These are phyloP conservation scores for Geotrichum reessii DNA, from an alignment of 1,139 yeast species.

Conservation along the genomic window DNA sequence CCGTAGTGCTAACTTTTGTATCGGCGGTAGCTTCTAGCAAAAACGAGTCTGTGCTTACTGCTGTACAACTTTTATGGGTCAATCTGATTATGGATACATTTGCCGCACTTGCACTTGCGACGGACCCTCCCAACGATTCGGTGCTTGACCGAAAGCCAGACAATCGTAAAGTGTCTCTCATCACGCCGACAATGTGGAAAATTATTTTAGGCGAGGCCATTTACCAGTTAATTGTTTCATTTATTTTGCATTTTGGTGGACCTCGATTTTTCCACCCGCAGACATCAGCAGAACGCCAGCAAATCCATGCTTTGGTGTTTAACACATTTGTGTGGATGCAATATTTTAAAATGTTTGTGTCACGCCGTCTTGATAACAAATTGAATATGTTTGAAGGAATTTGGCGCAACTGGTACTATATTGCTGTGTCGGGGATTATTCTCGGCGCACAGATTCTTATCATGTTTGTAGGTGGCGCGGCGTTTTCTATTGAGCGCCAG, in stretches of 20 bases:
- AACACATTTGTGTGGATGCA: constrained; percentile 98
- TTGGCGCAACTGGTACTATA: constrained; percentile 74
- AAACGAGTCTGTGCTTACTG: constrained; percentile 83
- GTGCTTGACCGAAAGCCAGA: constrained; percentile 79
- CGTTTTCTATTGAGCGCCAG: constrained; percentile 75
- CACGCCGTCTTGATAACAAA: constrained; percentile 88
- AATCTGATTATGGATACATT: constrained; percentile 96
- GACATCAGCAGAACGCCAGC: constrained; percentile 57
- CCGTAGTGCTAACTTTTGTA: constrained; percentile 86
- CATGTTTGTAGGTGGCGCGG: constrained; percentile 96
- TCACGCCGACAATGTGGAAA: constrained; percentile 94
- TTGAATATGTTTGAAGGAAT: constrained; percentile 79
- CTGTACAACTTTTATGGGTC: constrained; percentile 96
- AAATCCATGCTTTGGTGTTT: constrained; percentile 79
- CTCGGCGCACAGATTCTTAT: constrained; percentile 80
- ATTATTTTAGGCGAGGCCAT: constrained; percentile 88
- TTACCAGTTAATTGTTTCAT: constrained; percentile 73
- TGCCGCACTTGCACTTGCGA: constrained; percentile 95
- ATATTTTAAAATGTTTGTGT: constrained; percentile 85
- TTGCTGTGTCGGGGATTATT: constrained; percentile 64
- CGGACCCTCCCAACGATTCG: constrained; percentile 88
- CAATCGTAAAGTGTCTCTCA: constrained; percentile 73
- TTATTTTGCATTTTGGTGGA: constrained; percentile 77
- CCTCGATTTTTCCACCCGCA: constrained; percentile 47
- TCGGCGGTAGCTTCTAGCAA: constrained; percentile 81